A percentile compares a stretch with the other conserved stretches of the same genome.
Evolutionary conservation across 208 protist genomes (phyloP).

Genomic region (Trypanosoma mega): DNA sequence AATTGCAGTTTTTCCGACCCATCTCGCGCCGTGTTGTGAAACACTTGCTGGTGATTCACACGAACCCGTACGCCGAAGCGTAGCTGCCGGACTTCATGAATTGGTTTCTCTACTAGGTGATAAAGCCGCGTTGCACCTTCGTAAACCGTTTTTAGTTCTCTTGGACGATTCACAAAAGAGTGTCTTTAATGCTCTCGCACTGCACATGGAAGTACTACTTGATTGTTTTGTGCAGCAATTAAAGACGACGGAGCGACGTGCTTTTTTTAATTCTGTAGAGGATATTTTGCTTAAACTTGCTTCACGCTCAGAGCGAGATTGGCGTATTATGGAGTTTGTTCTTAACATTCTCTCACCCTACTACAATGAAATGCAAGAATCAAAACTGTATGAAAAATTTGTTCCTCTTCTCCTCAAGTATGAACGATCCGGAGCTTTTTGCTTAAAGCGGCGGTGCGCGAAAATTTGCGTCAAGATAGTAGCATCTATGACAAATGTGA

Average conservation of each 20-base stretch:
- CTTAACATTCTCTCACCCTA: slow-evolving; percentile 59
- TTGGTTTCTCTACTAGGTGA: slow-evolving; percentile 72
- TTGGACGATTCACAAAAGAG: slow-evolving; percentile 47
- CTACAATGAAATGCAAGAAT: slow-evolving; percentile 51
- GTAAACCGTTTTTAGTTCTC: slow-evolving; percentile 68
- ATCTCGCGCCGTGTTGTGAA: slow-evolving; percentile 62
- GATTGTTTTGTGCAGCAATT: slow-evolving; percentile 71
- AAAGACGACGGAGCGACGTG: slow-evolving; percentile 26
- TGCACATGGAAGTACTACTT: slow-evolving; percentile 55
- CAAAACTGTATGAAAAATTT: slow-evolving; percentile 59
- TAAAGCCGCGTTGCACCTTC: slow-evolving; percentile 52
- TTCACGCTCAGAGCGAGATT: slow-evolving; percentile 44
- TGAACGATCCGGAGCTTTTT: slow-evolving; percentile 55
- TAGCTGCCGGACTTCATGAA: slow-evolving; percentile 86
- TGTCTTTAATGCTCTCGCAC: slow-evolving; percentile 57
- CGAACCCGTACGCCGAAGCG: slow-evolving; percentile 51
- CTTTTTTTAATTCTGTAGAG: slow-evolving; percentile 60
- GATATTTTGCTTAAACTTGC: slow-evolving; percentile 43
- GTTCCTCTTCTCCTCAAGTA: slow-evolving; percentile 68
- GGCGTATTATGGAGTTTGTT: slow-evolving; percentile 73
- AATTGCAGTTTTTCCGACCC: slow-evolving; percentile 60
- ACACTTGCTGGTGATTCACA: slow-evolving; percentile 56
- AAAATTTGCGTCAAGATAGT: slow-evolving; percentile 54
- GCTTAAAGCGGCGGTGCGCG: slow-evolving; percentile 66
- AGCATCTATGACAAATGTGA: slow-evolving; percentile 34